phyloP scores from a whole-genome alignment of 768 basidiomycete genomes.

The Serpula lacrymans region DNA sequence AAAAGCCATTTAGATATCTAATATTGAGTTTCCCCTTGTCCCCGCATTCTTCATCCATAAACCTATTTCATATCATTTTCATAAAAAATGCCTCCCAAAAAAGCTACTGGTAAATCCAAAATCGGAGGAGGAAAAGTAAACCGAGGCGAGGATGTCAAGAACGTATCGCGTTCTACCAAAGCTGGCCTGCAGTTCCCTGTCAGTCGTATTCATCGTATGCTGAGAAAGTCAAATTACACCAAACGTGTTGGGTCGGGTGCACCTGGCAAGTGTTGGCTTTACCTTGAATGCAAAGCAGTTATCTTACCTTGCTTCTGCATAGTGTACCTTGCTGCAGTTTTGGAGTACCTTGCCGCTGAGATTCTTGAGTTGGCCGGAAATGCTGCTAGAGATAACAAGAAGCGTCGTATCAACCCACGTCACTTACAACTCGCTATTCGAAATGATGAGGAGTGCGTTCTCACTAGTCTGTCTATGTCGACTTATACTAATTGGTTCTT shows the following conservation, averaged over 20 bases:
- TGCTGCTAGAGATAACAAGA: constrained; percentile 88
- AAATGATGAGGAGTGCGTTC: constrained; percentile 81
- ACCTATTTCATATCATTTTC: background rate
- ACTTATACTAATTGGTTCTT: constrained; percentile 4
- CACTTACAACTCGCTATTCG: constrained; percentile 94
- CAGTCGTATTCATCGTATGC: constrained; percentile 87
- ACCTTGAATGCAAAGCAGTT: no score
- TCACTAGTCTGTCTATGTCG: background rate
- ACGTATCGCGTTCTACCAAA: constrained; percentile 68
- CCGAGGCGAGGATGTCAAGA: constrained; percentile 42
- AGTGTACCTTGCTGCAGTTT: constrained; percentile 91
- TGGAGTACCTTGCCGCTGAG: constrained; percentile 91
- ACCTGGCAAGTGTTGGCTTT: constrained; percentile 50
- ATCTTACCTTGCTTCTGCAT: constrained; percentile 4
- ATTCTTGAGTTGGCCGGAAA: constrained; percentile 93
- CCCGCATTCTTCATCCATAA: background rate
- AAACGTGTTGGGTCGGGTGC: constrained; percentile 88
- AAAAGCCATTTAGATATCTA: constrained; percentile 1
- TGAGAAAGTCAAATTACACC: constrained; percentile 85
- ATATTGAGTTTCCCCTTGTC: background rate
- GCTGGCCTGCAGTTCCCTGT: constrained; percentile 87
- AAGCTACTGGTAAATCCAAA: constrained; percentile 28
- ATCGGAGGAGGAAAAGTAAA: constrained; percentile 55
- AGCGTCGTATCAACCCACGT: constrained; percentile 93
- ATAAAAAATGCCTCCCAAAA: constrained; percentile 24